Conservation (phyloP, 805 yeast genomes). For the Isabelozyma gotoi region DNA sequence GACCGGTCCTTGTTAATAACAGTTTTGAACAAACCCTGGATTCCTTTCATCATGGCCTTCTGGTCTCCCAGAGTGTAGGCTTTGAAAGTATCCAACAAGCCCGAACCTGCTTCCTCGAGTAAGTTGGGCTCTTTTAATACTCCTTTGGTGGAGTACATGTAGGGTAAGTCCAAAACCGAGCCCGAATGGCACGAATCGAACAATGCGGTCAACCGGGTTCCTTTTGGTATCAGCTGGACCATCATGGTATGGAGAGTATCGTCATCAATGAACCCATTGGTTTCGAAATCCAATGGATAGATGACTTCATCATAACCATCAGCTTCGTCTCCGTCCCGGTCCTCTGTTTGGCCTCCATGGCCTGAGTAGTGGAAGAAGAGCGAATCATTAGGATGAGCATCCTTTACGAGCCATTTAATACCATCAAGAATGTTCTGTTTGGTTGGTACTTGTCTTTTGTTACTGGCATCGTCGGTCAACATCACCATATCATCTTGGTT, state of each 20-base stretch:
- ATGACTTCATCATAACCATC: constrained; percentile 73
- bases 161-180: constrained; percentile 78
- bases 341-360: constrained; percentile 77
- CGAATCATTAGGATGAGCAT: constrained; percentile 75
- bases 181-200: constrained; percentile 90
- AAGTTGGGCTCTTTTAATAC: constrained; percentile 78
- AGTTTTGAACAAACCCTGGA: constrained; percentile 26
- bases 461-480: constrained; percentile 55
- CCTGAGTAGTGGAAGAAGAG: constrained; percentile 84
- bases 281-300: constrained; percentile 71
- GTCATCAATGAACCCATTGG: constrained; percentile 67
- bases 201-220: constrained; percentile 74
- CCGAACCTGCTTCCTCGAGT: constrained; percentile 71
- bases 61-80: constrained; percentile 62
- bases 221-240: constrained; percentile 69
- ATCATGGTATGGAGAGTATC: constrained; percentile 71
- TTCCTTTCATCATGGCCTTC: constrained; percentile 38
- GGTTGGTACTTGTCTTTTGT: constrained; percentile 57
- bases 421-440: constrained; percentile 70
- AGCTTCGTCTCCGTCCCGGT: constrained; percentile 71
- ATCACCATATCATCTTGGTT: constrained; percentile 55
- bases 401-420: constrained; percentile 77
- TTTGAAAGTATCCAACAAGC: constrained; percentile 57
- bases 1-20: constrained; percentile 20
- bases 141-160: constrained; percentile 79